Conservation (phyloP, 306 rosid genomes). For the Calophaca sinica region DNA sequence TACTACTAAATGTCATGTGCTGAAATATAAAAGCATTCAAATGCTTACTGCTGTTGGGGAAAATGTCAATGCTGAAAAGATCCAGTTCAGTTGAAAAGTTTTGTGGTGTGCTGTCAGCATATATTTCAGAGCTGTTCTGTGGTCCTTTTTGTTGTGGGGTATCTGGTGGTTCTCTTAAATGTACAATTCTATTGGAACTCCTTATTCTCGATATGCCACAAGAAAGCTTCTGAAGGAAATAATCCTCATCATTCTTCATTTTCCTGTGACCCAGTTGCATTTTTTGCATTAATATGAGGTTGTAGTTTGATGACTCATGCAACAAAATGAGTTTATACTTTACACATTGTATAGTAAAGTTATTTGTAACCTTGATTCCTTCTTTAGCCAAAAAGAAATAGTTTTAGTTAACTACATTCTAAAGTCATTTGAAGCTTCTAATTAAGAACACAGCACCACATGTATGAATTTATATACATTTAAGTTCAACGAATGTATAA, state of each 20-base stretch:
- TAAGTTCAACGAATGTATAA: too few species aligned
- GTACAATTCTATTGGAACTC: conserved; percentile 48
- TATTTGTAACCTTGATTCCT: too few species aligned
- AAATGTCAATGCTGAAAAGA: conserved; percentile 37
- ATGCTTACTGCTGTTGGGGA: conserved; percentile 51
- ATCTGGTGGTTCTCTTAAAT: conserved; percentile 56
- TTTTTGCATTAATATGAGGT: conserved; percentile 18
- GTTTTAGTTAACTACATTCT: too few species aligned
- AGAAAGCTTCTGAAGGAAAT: conserved; percentile 59
- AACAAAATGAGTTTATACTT: too few species aligned
- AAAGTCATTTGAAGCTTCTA: too few species aligned
- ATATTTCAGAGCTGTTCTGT: conserved; percentile 47
- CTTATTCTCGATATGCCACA: conserved; percentile 71
- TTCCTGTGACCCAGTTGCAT: conserved; percentile 54
- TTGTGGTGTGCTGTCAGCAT: conserved; percentile 60
- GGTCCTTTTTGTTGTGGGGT: conserved; percentile 6
- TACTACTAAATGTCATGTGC: neutral
- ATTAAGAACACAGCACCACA: too few species aligned
- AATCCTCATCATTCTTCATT: conserved; percentile 71
- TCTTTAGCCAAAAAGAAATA: too few species aligned
- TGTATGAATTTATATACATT: too few species aligned
- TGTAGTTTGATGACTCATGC: conserved; percentile 4
- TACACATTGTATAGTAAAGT: too few species aligned
- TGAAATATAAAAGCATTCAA: conserved; percentile 3
- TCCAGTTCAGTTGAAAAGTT: conserved; percentile 56